Base-by-base conservation (phyloP, 2,329 filamentous ascomycete genomes). In the Phaeosphaeria sp. region DNA sequence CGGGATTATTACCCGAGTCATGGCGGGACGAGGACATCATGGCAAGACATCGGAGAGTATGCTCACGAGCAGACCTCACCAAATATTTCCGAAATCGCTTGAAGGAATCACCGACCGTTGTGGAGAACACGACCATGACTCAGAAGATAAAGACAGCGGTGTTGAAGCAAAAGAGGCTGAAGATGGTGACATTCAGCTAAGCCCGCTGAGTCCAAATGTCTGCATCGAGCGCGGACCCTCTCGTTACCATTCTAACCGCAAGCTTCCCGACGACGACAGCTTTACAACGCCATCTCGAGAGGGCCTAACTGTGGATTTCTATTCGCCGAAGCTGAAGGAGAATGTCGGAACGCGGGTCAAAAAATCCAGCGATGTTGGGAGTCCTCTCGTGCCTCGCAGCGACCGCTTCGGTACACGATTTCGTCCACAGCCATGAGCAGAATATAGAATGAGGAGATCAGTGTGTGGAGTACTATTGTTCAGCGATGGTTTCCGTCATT, bases 141-240 rank as follows among this genome's bases (percentile, higher is more conserved):
- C 36, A 39, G 7, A 39, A 15, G n/a, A 4, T 11, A 2, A 39
- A n/a, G 36, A 17, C 36, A 15, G 17, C 7, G 36, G 13, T n/a
- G 6, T 6, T 15, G 15, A 39, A 7, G 36, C 36, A n/a, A 7
- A 39, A n/a, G 36, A 39, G 13, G 17, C 36, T 15, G 56, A 64
- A 33, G 56, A 66, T 4, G 60, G 51, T 22, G 56, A 49, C 1
- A 27, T 66, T 9, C 58, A 68, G 13, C 30, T 69, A 40, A 67
- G 61, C 33, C 65, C 62, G 11, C 60, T 74, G 2, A 74, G 68
- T 43, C 68, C 73, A 13, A 72, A 74, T 45, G 67, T 74, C 2
- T 74, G 72, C 39, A 62, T 67, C 44, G 66, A 70, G 52, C 72
- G 73, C 24, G 73, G 71, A 1, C 63, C 71, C 3, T 60, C 64